Evolutionary conservation across 371 early-diverging fungal genomes (phyloP), one percentile per base, ranked within the genome.

Genomic region (Chytridium lagenaria): DNA sequence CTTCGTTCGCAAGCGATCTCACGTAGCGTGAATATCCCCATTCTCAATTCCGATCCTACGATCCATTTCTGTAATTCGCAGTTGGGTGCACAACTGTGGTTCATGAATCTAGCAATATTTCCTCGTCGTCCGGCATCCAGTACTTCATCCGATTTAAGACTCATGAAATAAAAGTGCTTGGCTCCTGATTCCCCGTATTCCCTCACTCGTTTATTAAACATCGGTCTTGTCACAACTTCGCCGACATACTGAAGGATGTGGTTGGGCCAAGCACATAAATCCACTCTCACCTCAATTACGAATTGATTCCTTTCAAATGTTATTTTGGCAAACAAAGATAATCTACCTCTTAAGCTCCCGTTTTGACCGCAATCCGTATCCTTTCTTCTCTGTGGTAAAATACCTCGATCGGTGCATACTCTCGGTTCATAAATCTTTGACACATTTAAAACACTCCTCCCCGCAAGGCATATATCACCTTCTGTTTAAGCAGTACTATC

Each of bases 91-190:
- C 91, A 90, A 65, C 81, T 80, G 77, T 90, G 91, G 71, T 90
- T 90, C 72, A 90, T 85, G 78, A 87, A 90, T 37, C 90, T 81
- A 2, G 89, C 83, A 36, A 82, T 65, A 72, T 88, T 89, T 40
- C 91, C 91, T 49, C 78, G 81, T 57, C 78, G 71, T 59, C 84
- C 83, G 0, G 91, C 91, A 76, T 90, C 91, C 38, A 90, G 82
- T 55, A 92, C 93, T 84, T 96, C 95, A 74, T 94, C 92, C 19
- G 89, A 85, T 67, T 94, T 94, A 16, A 98, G 81, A 55, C 92
- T 91, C 98, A 98, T 98, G 81, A 96, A 98, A 72, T 99, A 99
- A 79, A 97, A 97, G 77, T 99, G 98, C 76, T 88, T 84, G 16
- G 88, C 83, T n/a, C 95, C 95, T 57, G 89, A 87, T 38, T 88